phyloP scores from a whole-genome alignment of 495 filamentous ascomycete genomes.

The Trichoderma reesei region DNA sequence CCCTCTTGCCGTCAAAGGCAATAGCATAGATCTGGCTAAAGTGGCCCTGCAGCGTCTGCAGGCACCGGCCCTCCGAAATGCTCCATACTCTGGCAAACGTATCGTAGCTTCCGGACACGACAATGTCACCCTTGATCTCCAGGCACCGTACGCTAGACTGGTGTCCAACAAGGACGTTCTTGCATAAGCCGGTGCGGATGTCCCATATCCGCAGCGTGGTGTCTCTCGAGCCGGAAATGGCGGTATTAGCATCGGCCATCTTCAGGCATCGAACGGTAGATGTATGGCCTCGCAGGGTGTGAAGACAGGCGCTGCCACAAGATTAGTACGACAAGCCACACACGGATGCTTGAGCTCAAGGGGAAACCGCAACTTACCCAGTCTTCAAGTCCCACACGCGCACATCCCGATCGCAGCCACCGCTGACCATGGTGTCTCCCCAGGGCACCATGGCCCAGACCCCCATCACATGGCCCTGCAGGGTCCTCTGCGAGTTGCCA shows the following conservation, averaged over 20 bases:
- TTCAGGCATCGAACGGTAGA: conserved; percentile 95
- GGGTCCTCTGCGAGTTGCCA: conserved; percentile 75
- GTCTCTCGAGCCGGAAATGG: conserved; percentile 92
- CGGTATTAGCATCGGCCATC: conserved; percentile 88
- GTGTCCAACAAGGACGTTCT: conserved; percentile 87
- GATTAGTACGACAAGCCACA: too few species aligned
- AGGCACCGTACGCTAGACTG: conserved; percentile 94
- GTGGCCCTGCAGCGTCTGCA: conserved; percentile 84
- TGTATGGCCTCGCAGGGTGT: conserved; percentile 85
- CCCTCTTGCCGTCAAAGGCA: conserved; percentile 84
- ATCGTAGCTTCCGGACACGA: conserved; percentile 95
- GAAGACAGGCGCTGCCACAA: conserved; percentile 49
- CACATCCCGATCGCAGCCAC: conserved; percentile 93
- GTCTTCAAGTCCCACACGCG: conserved; percentile 95
- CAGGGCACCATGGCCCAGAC: conserved; percentile 99
- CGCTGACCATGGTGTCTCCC: conserved; percentile 91
- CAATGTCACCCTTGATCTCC: conserved; percentile 88
- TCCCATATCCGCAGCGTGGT: conserved; percentile 95
- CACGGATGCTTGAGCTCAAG: too few species aligned
- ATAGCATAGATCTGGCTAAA: conserved; percentile 99
- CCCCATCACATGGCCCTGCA: conserved; percentile 95
- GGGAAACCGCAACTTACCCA: too few species aligned
- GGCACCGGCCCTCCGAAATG: conserved; percentile 83
- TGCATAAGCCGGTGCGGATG: conserved; percentile 73
- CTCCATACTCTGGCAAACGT: conserved; percentile 96